Evolutionary conservation across 2,329 filamentous ascomycete species (phyloP), one percentile per base, ranked within the genome.

Genomic region (Leptosphaerulina australis): DNA sequence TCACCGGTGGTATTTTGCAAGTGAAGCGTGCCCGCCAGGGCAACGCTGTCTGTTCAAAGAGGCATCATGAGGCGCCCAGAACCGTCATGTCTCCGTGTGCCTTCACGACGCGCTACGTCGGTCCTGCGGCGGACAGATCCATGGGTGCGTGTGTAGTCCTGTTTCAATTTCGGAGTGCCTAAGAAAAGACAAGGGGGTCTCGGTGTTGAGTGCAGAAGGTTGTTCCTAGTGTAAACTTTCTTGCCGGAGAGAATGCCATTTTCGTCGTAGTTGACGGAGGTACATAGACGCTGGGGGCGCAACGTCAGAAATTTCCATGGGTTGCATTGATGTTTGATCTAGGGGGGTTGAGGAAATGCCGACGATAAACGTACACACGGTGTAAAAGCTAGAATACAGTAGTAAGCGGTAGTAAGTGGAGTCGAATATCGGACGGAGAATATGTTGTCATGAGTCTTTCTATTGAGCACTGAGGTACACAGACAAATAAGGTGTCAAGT

Each of bases 381-480:
- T 26, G 15, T 35, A 12, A 18, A 21, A 35, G 30, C 35, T 40
- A 18, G 40, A 34, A 22, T 30, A 11, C 10, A 7, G 14, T 26
- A 29, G 6, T 24, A 11, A 25, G 24, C 24, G 24, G 24, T 30
- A 34, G n/a, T 22, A 35, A 20, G 29, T 40, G 35, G 30, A 17
- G 7, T 22, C 18, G 37, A 25, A 45, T 25, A 28, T 25, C 22
- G 15, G 17, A 41, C n/a, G 26, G 17, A 30, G 41, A 15, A 20
- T 9, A 33, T 20, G n/a, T 36, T 44, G 48, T 51, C 48, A 43
- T 46, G 26, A 41, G 35, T 51, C 41, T 51, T 51, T 51, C 41
- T 51, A 51, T 51, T 51, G 48, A 43, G 48, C 41, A 43, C 48
- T 15, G 36, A 46, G 48, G 48, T 46, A 46, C 48, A 46, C 43